Conservation (phyloP, 2,329 filamentous ascomycete species). For the Ascocoryne sarcoides region DNA sequence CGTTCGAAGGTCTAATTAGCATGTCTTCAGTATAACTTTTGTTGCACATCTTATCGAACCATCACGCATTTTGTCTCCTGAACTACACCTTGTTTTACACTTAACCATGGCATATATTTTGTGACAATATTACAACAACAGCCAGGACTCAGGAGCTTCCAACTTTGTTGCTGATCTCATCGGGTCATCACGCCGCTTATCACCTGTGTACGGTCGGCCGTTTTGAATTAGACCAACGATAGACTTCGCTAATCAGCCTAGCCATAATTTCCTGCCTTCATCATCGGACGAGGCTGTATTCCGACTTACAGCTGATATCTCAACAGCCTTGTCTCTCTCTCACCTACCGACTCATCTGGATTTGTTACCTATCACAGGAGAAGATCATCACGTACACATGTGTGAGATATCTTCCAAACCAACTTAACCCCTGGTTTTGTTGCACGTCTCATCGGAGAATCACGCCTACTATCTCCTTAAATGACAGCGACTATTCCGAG, state of each 20-base stretch:
- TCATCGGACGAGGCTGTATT: no score
- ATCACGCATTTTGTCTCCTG: neutral
- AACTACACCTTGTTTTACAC: neutral
- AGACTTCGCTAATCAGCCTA: no score
- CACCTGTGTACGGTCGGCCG: no score
- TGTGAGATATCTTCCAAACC: neutral
- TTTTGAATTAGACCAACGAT: no score
- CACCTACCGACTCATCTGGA: no score
- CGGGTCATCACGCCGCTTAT: no score
- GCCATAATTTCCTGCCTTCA: no score
- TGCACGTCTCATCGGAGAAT: neutral
- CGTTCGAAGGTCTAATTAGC: neutral
- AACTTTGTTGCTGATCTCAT: no score
- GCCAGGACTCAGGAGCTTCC: neutral
- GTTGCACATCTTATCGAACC: neutral
- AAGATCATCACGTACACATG: no score
- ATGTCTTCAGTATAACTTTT: neutral
- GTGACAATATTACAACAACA: neutral
- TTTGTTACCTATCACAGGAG: no score
- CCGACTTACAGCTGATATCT: no score
- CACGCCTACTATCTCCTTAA: neutral
- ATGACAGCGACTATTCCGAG: neutral
- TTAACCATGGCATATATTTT: neutral
- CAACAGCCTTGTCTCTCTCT: no score
- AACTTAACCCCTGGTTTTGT: neutral